These are phyloP conservation scores for Salix purpurea DNA, from an alignment of 345 rosid genomes.

Conservation along the genomic window DNA sequence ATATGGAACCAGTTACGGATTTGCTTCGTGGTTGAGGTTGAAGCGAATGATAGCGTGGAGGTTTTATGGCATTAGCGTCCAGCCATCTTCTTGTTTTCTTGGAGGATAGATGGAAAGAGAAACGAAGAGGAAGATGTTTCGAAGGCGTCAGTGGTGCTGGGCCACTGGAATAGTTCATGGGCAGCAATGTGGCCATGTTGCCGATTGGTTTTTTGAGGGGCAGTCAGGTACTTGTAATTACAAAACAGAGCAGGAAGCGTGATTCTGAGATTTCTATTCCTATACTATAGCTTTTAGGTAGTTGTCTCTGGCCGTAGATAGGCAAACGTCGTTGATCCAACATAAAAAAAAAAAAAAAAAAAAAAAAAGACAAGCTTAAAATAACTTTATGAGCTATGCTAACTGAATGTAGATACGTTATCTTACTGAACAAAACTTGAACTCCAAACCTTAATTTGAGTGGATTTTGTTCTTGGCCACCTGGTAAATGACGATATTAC, in stretches of 20 bases:
- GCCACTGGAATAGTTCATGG: not conserved
- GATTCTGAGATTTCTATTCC: not conserved
- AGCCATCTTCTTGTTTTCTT: not conserved
- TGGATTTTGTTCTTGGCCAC: too few relatives aligned
- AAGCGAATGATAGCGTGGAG: not conserved
- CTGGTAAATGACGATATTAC: too few relatives aligned
- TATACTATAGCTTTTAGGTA: too few relatives aligned
- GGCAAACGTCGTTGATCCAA: too few relatives aligned
- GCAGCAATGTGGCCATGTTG: not conserved
- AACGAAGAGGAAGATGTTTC: not conserved
- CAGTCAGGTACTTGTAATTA: not conserved
- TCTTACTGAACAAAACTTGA: too few relatives aligned
- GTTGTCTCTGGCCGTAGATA: too few relatives aligned
- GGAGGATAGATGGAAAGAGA: not conserved
- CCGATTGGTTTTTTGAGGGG: not conserved
- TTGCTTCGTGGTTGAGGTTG: not conserved
- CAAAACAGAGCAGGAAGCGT: too few relatives aligned
- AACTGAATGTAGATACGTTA: too few relatives aligned
- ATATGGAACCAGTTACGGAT: constrained; percentile 4
- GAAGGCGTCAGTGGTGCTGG: constrained; percentile 13
- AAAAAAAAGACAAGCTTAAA: too few relatives aligned
- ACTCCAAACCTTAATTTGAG: too few relatives aligned
- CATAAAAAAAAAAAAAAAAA: too few relatives aligned
- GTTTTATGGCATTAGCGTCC: not conserved
- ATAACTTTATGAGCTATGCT: too few relatives aligned